Conservation (phyloP, 179 eudicot species). For the Carnegiea gigantea region DNA sequence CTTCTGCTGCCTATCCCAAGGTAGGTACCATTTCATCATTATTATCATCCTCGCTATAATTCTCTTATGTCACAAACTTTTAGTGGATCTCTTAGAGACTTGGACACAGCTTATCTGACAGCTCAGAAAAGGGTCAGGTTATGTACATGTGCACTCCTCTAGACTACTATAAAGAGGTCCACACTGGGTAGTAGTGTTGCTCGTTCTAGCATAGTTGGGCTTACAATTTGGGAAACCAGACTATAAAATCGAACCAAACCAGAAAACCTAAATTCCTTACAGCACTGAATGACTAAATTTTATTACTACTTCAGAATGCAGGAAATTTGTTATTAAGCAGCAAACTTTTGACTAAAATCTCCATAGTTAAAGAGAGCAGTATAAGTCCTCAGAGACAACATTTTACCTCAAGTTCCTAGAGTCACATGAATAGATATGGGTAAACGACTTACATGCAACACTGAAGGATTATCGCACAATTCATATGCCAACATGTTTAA, state of each 20-base stretch:
- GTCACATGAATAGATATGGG: not conserved
- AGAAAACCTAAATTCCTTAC: not conserved
- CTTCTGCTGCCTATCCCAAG: not conserved
- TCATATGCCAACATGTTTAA: not conserved
- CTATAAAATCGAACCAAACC: not conserved
- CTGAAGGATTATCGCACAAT: not conserved
- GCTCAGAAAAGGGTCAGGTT: not conserved
- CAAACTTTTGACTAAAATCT: not conserved
- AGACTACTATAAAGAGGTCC: not conserved
- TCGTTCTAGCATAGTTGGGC: not conserved
- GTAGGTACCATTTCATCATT: not conserved
- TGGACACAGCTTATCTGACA: not conserved
- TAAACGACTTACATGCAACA: not conserved
- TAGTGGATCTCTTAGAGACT: not conserved
- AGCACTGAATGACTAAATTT: not conserved
- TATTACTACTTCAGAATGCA: not conserved
- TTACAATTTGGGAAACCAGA: not conserved
- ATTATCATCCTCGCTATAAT: not conserved
- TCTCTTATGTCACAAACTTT: not conserved
- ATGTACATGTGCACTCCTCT: not conserved
- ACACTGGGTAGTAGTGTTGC: not conserved
- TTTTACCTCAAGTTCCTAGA: not conserved
- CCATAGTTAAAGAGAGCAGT: not conserved
- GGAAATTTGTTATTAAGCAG: not conserved
- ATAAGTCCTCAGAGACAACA: not conserved